Percentiles rank a stretch among this genome's conserved stretches.
Conservation (phyloP, 495 filamentous ascomycete species). For the Filosporella fistucella region DNA sequence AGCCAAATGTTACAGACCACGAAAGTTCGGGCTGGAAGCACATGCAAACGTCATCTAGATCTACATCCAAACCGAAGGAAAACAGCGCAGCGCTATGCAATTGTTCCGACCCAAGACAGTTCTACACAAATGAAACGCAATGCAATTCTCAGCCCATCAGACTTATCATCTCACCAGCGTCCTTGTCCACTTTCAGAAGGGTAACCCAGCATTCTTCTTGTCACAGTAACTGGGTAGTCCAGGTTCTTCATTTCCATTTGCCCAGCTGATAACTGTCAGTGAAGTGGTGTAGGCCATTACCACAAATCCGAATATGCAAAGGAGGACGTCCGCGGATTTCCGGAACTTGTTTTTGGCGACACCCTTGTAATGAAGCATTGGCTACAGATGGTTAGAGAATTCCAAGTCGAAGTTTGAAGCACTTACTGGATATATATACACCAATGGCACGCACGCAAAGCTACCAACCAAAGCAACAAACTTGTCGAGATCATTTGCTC, state of each 20-base stretch:
- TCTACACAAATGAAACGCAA: neutral
- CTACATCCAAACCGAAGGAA: neutral
- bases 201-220: conserved; percentile 11
- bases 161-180: neutral
- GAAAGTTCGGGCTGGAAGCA: no score
- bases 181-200: neutral
- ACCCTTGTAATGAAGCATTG: conserved; percentile 79
- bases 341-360: conserved; percentile 63
- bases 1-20: no score
- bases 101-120: neutral
- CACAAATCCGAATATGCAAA: conserved; percentile 75
- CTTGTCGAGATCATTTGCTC: conserved; percentile 91
- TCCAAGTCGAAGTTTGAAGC: neutral
- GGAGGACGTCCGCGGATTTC: conserved; percentile 62
- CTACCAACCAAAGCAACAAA: conserved; percentile 94
- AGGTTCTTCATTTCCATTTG: conserved; percentile 34
- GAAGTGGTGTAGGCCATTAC: conserved; percentile 89
- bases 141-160: neutral
- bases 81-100: conserved; percentile 5
- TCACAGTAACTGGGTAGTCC: conserved; percentile 46
- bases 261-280: conserved; percentile 82
- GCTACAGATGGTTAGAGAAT: conserved; percentile 41
- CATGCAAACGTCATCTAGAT: no score
- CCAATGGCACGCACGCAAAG: conserved; percentile 95
- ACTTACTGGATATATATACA: conserved; percentile 92